These are phyloP conservation scores for Mycena polygramma DNA, from an alignment of 768 basidiomycete species.

Conservation along the genomic window DNA sequence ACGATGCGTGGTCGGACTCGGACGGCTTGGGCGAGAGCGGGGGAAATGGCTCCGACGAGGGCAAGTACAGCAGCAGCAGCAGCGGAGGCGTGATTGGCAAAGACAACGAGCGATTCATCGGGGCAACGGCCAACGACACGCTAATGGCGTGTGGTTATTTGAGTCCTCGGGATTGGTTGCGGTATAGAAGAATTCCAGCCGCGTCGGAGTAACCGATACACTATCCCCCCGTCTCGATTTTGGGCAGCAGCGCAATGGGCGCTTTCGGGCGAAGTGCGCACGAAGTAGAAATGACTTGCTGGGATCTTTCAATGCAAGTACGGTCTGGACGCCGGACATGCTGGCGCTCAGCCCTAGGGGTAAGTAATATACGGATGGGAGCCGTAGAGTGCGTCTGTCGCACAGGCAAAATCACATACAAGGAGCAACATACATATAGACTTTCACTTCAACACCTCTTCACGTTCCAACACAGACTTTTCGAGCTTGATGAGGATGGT, in stretches of 20 bases:
- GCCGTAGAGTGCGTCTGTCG: too few species aligned
- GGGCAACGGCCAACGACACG: not conserved
- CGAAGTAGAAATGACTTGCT: too few species aligned
- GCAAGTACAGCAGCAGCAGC: conserved; percentile 3
- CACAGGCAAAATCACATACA: not conserved
- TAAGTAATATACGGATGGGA: not conserved
- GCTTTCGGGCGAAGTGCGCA: too few species aligned
- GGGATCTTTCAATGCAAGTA: too few species aligned
- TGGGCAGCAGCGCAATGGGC: too few species aligned
- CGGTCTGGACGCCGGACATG: too few species aligned
- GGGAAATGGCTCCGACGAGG: too few species aligned
- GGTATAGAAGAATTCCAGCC: too few species aligned
- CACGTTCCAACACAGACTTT: conserved; percentile 91
- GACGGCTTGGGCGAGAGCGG: not conserved
- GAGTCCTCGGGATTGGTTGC: too few species aligned
- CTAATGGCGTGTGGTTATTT: not conserved
- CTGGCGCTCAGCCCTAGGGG: too few species aligned
- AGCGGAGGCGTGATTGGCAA: not conserved
- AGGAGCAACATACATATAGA: not conserved
- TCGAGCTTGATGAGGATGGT: conserved; percentile 99
- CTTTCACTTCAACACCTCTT: conserved; percentile 83
- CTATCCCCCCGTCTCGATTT: too few species aligned
- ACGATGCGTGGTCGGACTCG: not conserved
- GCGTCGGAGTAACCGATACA: too few species aligned
- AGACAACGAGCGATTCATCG: not conserved